Percentiles rank a stretch among this genome's conserved stretches.
phyloP scores from a whole-genome alignment of 306 rosid species.

The Cicer chorassanicum region DNA sequence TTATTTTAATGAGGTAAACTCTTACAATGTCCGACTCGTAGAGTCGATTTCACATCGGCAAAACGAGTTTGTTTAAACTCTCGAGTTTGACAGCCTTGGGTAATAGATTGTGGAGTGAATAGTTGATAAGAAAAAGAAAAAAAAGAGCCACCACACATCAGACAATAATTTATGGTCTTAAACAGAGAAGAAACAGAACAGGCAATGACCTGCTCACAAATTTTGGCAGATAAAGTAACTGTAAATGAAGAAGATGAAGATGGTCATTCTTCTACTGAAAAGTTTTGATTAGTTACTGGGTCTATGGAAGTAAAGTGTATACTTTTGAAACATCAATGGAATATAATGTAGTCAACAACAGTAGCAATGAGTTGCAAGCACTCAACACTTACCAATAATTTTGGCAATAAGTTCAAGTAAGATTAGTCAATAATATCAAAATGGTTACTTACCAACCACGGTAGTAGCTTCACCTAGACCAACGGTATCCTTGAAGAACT shows the following conservation, averaged over 20 bases:
- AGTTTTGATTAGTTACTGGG: not conserved
- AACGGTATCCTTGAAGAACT: conserved; percentile 81
- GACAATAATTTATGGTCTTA: not conserved
- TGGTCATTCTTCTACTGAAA: not conserved
- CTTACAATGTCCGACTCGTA: too few relatives aligned
- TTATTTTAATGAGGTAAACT: too few relatives aligned
- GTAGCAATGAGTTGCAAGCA: not conserved
- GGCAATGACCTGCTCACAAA: not conserved
- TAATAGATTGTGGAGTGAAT: not conserved
- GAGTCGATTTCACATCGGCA: too few relatives aligned
- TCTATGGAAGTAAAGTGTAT: not conserved
- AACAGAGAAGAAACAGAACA: not conserved
- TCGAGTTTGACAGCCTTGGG: too few relatives aligned
- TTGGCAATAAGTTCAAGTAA: not conserved
- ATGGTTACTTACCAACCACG: conserved; percentile 60
- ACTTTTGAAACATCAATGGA: not conserved
- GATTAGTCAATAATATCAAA: not conserved
- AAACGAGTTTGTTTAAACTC: too few relatives aligned
- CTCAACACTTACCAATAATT: not conserved
- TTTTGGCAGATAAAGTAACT: conserved; percentile 1
- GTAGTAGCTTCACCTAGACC: conserved; percentile 90
- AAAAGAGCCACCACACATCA: not conserved
- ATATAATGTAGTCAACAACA: conserved; percentile 1
- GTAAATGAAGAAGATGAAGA: not conserved
- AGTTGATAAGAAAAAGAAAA: not conserved